Percentiles rank a stretch among this genome's conserved stretches.
These are phyloP conservation scores for Juglanconis juglandina DNA, from an alignment of 2,329 filamentous ascomycete genomes.

Conservation along the genomic window DNA sequence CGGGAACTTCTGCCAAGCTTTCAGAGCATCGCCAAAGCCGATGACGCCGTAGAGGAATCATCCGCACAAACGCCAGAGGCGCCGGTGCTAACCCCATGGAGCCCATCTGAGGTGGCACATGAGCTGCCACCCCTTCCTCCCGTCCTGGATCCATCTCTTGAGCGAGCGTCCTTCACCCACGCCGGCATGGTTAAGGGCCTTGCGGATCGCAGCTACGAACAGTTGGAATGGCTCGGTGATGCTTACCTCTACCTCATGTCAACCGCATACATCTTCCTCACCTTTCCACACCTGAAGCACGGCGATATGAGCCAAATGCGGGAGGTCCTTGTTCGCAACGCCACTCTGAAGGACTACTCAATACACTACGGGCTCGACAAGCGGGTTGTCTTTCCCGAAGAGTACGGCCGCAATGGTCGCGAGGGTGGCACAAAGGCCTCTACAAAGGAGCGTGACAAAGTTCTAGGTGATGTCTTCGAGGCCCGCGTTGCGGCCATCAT, in stretches of 20 bases:
- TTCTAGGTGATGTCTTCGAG: constrained; percentile 84
- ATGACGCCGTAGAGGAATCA: not conserved
- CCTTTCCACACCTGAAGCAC: constrained; percentile 61
- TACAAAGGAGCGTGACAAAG: constrained; percentile 62
- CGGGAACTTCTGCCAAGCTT: constrained; percentile 13
- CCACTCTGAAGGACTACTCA: constrained; percentile 69
- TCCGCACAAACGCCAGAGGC: constrained; percentile 3
- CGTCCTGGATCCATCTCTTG: constrained; percentile 57
- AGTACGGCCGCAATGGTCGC: constrained; percentile 35
- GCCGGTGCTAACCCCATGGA: constrained; percentile 44
- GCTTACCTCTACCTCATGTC: constrained; percentile 78
- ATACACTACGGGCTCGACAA: constrained; percentile 67
- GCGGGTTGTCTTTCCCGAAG: constrained; percentile 54
- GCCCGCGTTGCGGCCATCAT: constrained; percentile 81
- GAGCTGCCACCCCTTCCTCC: constrained; percentile 57
- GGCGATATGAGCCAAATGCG: constrained; percentile 73
- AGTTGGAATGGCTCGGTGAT: constrained; percentile 85
- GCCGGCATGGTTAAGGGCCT: constrained; percentile 40
- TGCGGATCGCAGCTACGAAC: constrained; percentile 64
- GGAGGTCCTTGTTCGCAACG: constrained; percentile 77
- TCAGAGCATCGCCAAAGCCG: constrained; percentile 2
- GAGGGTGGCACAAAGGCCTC: constrained; percentile 36
- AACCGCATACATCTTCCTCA: constrained; percentile 70
- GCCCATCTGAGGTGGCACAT: constrained; percentile 43
- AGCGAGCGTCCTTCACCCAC: constrained; percentile 66